Conservation (phyloP, 139 green algal species). For the Monoraphidium neglectum region DNA sequence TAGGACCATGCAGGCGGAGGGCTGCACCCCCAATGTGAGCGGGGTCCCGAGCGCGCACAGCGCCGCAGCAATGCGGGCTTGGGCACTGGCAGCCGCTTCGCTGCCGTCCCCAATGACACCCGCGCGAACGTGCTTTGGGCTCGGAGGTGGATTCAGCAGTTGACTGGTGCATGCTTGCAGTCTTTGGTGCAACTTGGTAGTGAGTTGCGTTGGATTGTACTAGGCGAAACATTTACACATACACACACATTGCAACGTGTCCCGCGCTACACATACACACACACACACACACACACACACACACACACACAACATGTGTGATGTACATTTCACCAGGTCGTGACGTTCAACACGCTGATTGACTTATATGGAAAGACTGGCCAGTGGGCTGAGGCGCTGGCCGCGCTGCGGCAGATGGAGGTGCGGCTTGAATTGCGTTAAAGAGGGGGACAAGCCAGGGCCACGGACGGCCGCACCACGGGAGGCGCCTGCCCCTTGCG, state of each 20-base stretch:
- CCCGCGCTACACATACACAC: too few relatives aligned
- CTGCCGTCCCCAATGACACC: not conserved
- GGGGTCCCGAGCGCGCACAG: not conserved
- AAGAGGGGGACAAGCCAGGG: not conserved
- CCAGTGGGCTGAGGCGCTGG: slow-evolving; percentile 65
- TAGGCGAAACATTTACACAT: too few relatives aligned
- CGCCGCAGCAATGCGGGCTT: not conserved
- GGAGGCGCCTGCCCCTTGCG: too few relatives aligned
- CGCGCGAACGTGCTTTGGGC: not conserved
- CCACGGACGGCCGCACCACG: not conserved
- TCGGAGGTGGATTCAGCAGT: not conserved
- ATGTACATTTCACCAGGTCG: too few relatives aligned
- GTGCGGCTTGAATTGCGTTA: slow-evolving; percentile 10
- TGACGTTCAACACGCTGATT: slow-evolving; percentile 82
- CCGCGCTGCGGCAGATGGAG: slow-evolving; percentile 39
- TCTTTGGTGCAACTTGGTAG: too few relatives aligned
- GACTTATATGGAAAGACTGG: slow-evolving; percentile 78
- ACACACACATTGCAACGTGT: too few relatives aligned
- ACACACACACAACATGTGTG: too few relatives aligned
- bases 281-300: too few relatives aligned
- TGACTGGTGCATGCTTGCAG: not conserved
- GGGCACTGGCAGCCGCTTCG: not conserved
- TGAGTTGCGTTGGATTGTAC: too few relatives aligned
- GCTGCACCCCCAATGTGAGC: slow-evolving; percentile 52
- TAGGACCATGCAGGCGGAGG: slow-evolving; percentile 55